Conservation (phyloP, 2,329 filamentous ascomycete genomes). For the Aureobasidium zeae region DNA sequence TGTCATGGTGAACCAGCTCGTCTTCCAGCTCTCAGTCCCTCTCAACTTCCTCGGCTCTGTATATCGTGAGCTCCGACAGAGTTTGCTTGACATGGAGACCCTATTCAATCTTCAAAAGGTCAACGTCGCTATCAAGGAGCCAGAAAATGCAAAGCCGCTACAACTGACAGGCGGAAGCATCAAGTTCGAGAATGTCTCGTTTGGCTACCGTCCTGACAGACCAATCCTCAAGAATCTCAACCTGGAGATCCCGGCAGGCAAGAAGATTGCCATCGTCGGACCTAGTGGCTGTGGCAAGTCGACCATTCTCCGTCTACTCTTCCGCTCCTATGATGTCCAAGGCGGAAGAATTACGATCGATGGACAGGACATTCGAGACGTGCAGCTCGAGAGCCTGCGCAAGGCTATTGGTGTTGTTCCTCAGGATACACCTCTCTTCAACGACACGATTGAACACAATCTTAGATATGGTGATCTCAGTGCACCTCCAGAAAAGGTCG, state of each 20-base stretch:
- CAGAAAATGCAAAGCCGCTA: constrained; percentile 63
- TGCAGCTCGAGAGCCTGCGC: constrained; percentile 73
- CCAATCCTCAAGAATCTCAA: constrained; percentile 78
- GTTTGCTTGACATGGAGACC: constrained; percentile 94
- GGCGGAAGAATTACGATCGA: constrained; percentile 80
- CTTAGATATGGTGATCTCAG: constrained; percentile 83
- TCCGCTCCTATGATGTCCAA: constrained; percentile 89
- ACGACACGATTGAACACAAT: constrained; percentile 91
- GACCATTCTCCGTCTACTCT: constrained; percentile 79
- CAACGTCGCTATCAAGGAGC: constrained; percentile 76
- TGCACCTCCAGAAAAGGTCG: constrained; percentile 62
- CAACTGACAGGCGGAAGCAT: constrained; percentile 77
- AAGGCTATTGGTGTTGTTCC: constrained; percentile 88
- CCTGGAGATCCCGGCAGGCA: constrained; percentile 85
- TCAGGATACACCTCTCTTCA: constrained; percentile 94
- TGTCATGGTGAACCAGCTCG: constrained; percentile 97
- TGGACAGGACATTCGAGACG: constrained; percentile 78
- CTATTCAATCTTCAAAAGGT: constrained; percentile 96
- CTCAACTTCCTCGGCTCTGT: constrained; percentile 98
- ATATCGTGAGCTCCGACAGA: constrained; percentile 90
- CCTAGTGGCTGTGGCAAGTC: constrained; percentile 95
- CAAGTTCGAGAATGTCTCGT: constrained; percentile 86
- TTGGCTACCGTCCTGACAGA: constrained; percentile 80
- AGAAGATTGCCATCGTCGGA: constrained; percentile 92
- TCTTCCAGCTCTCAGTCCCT: constrained; percentile 94